A percentile compares a stretch with the other conserved stretches of the same genome.
Conservation (phyloP, 2,329 filamentous ascomycete genomes). For the Geosmithia flava region DNA sequence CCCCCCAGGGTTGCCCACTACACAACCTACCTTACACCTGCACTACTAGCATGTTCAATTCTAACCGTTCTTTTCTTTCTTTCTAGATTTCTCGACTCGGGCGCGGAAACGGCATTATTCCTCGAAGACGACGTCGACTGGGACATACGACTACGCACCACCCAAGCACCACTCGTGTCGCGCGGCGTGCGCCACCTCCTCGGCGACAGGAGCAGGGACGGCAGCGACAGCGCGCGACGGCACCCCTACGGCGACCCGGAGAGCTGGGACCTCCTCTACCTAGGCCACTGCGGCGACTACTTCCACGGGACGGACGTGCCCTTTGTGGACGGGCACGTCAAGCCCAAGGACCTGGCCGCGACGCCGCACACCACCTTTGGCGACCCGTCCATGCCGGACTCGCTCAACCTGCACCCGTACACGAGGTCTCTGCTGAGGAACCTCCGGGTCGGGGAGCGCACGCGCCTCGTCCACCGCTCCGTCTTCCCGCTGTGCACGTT, state of each 20-base stretch:
- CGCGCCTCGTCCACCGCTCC: conserved; percentile 2
- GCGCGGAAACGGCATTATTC: not conserved
- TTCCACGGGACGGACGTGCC: not conserved
- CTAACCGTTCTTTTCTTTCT: not conserved
- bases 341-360: not conserved
- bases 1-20: not conserved
- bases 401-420: not conserved
- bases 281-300: conserved; percentile 2
- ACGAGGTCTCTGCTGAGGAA: conserved; percentile 1
- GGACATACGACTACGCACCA: conserved; percentile 1
- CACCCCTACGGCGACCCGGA: not conserved
- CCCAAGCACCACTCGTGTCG: conserved; percentile 1
- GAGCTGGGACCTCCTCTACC: conserved; percentile 1
- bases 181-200: not conserved
- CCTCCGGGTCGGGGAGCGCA: not conserved
- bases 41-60: no score
- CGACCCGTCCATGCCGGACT: conserved; percentile 1
- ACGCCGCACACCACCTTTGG: not conserved
- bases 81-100: conserved; percentile 1
- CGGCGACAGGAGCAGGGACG: not conserved
- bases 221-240: not conserved
- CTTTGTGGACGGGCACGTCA: not conserved
- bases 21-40: not conserved
- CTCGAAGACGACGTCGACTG: conserved; percentile 3
- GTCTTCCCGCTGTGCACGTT: conserved; percentile 2